Conservation (phyloP, 2,329 filamentous ascomycete genomes). For the Phaeoacremonium minimum region DNA sequence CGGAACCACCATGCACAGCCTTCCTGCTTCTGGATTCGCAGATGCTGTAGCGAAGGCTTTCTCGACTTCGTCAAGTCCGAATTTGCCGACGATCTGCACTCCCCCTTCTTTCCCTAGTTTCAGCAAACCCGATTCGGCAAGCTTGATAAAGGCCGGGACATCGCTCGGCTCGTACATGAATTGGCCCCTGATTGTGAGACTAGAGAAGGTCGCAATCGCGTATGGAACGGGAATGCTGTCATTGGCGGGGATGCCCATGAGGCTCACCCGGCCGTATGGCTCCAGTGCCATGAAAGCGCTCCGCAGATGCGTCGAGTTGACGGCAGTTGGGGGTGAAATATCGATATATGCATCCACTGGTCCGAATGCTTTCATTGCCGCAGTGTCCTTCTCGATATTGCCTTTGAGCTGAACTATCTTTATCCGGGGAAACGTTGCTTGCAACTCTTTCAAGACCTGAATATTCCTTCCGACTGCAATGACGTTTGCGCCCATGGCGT, state of each 20-base stretch:
- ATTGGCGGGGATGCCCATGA: slow-evolving; percentile 18
- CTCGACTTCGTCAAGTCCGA: slow-evolving; percentile 25
- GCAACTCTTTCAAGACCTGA: slow-evolving; percentile 20
- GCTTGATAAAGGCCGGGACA: slow-evolving; percentile 27
- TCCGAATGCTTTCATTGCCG: slow-evolving; percentile 25
- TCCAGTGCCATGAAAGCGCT: slow-evolving; percentile 28
- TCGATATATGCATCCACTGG: slow-evolving; percentile 41
- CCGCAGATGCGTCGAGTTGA: slow-evolving; percentile 27
- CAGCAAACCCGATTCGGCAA: slow-evolving; percentile 30
- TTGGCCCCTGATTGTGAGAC: slow-evolving; percentile 31
- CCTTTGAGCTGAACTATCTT: slow-evolving; percentile 34
- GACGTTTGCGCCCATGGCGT: slow-evolving; percentile 38
- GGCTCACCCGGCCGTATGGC: slow-evolving; percentile 17
- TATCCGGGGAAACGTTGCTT: slow-evolving; percentile 18
- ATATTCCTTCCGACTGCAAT: slow-evolving; percentile 37
- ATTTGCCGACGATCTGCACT: slow-evolving; percentile 18
- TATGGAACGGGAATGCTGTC: slow-evolving; percentile 26
- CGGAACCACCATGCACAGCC: neutral
- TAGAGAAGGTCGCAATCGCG: slow-evolving; percentile 23
- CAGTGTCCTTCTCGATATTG: slow-evolving; percentile 28
- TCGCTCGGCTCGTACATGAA: slow-evolving; percentile 36
- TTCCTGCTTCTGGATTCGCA: neutral
- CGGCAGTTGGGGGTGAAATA: slow-evolving; percentile 31
- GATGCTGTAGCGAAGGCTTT: slow-evolving; percentile 17
- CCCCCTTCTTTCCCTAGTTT: slow-evolving; percentile 27